Percentiles rank a stretch among this genome's conserved stretches.
These are phyloP conservation scores for Asclepias syriaca DNA, from an alignment of 257 asterid genomes.

Conservation along the genomic window DNA sequence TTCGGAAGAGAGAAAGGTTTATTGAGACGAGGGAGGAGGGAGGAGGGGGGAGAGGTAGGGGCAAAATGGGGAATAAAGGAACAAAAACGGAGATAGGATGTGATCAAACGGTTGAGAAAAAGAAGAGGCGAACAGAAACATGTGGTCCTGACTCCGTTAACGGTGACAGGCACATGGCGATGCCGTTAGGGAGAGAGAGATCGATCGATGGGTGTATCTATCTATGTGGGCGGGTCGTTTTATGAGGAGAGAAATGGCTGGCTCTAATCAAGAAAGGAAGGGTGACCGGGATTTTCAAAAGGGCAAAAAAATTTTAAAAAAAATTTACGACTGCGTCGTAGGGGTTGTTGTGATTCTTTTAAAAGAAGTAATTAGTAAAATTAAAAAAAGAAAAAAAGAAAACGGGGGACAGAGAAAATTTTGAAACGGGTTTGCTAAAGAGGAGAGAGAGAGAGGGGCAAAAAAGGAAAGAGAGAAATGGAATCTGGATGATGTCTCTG, in stretches of 20 bases:
- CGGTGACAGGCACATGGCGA: slow-evolving; percentile 88
- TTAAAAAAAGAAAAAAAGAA: neutral
- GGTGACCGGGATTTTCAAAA: neutral
- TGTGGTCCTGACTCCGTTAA: slow-evolving; percentile 96
- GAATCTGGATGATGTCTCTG: neutral
- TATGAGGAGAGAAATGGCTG: slow-evolving; percentile 15
- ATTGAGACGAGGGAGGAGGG: neutral
- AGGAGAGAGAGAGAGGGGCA: neutral
- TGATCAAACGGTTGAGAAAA: slow-evolving; percentile 70
- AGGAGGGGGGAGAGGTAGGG: neutral
- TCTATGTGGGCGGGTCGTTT: slow-evolving; percentile 32
- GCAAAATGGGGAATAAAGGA: slow-evolving; percentile 9
- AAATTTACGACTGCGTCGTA: neutral
- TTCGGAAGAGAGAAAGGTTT: neutral
- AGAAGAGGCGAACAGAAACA: slow-evolving; percentile 48
- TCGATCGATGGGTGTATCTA: too few species aligned
- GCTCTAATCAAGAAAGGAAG: slow-evolving; percentile 23
- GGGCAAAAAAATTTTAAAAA: too few species aligned
- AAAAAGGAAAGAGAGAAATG: too few species aligned
- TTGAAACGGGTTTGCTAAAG: neutral
- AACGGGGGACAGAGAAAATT: neutral
- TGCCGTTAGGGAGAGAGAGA: slow-evolving; percentile 67
- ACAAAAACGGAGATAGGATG: slow-evolving; percentile 11
- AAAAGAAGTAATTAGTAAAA: too few species aligned
- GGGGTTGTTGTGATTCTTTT: neutral